Conservation (phyloP, 73 alveolate species). For the Tetrahymena elliotti region DNA sequence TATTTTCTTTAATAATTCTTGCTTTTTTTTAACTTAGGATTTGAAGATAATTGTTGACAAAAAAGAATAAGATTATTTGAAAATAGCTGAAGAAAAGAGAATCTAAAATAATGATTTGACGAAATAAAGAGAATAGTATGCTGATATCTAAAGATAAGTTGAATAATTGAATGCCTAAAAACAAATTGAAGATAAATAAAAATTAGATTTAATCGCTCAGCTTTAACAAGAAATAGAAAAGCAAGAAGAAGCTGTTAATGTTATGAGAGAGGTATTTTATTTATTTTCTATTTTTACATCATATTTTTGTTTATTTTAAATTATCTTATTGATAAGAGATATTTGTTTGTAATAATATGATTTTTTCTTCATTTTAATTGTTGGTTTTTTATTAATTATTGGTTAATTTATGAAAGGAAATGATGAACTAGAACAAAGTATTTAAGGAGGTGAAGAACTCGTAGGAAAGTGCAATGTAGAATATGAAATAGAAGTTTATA, state of each 20-base stretch:
- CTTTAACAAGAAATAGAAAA: background rate
- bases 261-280: background rate
- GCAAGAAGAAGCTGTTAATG: background rate
- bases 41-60: background rate
- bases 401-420: background rate
- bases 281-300: background rate
- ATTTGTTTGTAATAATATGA: no score
- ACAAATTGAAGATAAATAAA: background rate
- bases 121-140: background rate
- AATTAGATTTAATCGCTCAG: background rate
- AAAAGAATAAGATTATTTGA: background rate
- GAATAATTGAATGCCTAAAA: background rate
- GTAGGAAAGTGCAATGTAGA: background rate
- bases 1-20: background rate
- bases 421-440: background rate
- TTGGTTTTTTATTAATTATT: no score
- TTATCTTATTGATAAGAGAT: no score
- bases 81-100: background rate
- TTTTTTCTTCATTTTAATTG: no score
- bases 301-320: background rate
- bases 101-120: background rate
- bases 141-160: background rate
- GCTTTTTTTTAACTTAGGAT: background rate
- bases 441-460: background rate
- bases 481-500: background rate